Evolutionary conservation across 2,329 filamentous ascomycete species (phyloP), one percentile per base, ranked within the genome.

Genomic region (Neodidymelliopsis sp.): DNA sequence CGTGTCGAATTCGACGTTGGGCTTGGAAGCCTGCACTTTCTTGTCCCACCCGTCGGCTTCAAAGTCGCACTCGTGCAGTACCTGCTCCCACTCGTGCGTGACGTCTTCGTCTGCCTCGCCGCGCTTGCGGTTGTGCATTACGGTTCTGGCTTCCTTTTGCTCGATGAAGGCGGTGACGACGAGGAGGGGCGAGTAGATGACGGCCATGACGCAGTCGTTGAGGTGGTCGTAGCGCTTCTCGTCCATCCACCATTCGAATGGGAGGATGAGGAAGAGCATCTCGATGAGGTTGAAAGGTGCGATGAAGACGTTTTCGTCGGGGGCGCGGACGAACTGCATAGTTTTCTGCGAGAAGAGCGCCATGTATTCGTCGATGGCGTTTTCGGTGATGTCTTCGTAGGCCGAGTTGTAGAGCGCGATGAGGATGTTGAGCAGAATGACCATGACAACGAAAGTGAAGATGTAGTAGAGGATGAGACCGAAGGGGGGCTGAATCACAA

Each of bases 251-350:
- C 94, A 99, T 77, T 97, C 94, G 42, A 96, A 87, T 0, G 90
- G 90, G 0, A 95, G 67, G 28, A 89, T 83, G 3, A 97, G 82
- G 53, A 84, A 78, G 53, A 96, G 79, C 13, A 97, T 86, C 71
- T 99, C 94, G 52, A 99, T 83, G 2, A 99, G 81, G 71, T 99
- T 99, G 74, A 99, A 89, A 0, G 94, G 94, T 0, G 94, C 87
- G 65, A 99, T 96, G 75, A 94, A 99, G 45, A 99, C 94, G 62
- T 99, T 99, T 73, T 99, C 94, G 63, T 99, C 94, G 0, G 94
- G 94, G 0, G 94, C 94, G 37, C 94, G 90, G 13, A 97, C 90
- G 65, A 97, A 99, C 65, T 96, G 91, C 82, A 97, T 90, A 0
- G 94, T 97, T 75, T 96, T 96, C 60, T 95, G 89, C 0, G 90